Conservation (phyloP, 2,329 filamentous ascomycete genomes). For the Onygenales sp. region DNA sequence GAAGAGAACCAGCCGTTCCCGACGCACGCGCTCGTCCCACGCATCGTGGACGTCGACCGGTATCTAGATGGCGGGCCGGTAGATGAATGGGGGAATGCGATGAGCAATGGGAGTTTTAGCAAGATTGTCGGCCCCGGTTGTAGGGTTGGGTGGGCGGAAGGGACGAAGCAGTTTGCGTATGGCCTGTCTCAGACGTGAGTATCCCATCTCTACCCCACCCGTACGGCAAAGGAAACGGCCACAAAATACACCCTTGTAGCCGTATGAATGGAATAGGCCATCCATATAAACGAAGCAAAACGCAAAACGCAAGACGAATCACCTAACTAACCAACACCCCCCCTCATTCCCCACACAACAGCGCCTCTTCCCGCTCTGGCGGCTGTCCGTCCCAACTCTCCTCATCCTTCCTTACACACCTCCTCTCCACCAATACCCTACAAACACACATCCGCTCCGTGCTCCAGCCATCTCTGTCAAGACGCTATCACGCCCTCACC, state of each 20-base stretch:
- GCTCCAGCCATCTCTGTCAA: slow-evolving; percentile 47
- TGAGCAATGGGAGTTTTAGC: slow-evolving; percentile 83
- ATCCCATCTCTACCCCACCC: slow-evolving; percentile 6
- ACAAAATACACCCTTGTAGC: no score
- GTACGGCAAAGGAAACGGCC: no score
- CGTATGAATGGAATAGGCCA: no score
- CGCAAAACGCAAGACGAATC: no score
- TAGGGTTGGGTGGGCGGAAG: slow-evolving; percentile 83
- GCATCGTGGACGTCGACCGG: slow-evolving; percentile 70
- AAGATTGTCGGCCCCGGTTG: slow-evolving; percentile 77
- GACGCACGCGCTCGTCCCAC: slow-evolving; percentile 43
- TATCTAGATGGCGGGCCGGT: slow-evolving; percentile 51
- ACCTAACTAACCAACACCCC: slow-evolving; percentile 10
- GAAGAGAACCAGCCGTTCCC: not conserved
- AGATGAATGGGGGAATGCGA: slow-evolving; percentile 64
- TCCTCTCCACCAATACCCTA: slow-evolving; percentile 43
- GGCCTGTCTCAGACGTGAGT: slow-evolving; percentile 51
- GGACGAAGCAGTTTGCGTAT: slow-evolving; percentile 50
- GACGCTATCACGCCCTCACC: slow-evolving; percentile 47
- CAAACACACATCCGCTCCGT: slow-evolving; percentile 44
- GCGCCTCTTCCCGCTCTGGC: slow-evolving; percentile 49
- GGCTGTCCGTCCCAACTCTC: slow-evolving; percentile 52
- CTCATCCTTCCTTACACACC: slow-evolving; percentile 46
- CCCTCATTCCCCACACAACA: slow-evolving; percentile 15
- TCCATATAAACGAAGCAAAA: no score